A percentile compares a stretch with the other conserved stretches of the same genome.
Conservation (phyloP, 1,284 basidiomycete genomes). For the Ustilago bromivora region DNA sequence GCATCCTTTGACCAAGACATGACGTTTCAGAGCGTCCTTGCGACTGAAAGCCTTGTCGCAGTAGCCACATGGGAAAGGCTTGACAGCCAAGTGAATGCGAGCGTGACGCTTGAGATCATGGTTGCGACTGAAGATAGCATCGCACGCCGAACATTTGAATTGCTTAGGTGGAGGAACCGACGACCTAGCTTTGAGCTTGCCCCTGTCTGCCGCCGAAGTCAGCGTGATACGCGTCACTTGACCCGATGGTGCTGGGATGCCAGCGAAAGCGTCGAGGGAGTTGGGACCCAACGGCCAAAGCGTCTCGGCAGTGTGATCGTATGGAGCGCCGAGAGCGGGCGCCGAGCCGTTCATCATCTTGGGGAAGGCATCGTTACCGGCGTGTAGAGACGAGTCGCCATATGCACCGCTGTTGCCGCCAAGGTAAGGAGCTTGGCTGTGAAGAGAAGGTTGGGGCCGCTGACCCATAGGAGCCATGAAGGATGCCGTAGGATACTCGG, state of each 20-base stretch:
- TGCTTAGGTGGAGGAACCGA: slow-evolving; percentile 45
- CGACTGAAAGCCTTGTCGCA: slow-evolving; percentile 64
- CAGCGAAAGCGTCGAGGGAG: slow-evolving; percentile 48
- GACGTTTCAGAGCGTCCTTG: slow-evolving; percentile 63
- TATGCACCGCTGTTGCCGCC: slow-evolving; percentile 25
- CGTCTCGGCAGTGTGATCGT: slow-evolving; percentile 38
- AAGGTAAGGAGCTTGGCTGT: slow-evolving; percentile 20
- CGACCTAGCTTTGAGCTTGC: slow-evolving; percentile 31
- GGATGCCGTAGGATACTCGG: slow-evolving; percentile 43
- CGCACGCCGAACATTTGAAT: slow-evolving; percentile 62
- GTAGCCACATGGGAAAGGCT: slow-evolving; percentile 59
- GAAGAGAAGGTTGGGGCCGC: slow-evolving; percentile 15
- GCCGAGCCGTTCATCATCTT: slow-evolving; percentile 24
- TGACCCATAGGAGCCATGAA: slow-evolving; percentile 31
- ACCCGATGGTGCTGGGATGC: slow-evolving; percentile 30
- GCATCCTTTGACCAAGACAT: slow-evolving; percentile 59
- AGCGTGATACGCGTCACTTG: slow-evolving; percentile 35
- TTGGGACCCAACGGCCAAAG: slow-evolving; percentile 41
- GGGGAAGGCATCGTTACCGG: slow-evolving; percentile 22
- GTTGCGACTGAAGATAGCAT: slow-evolving; percentile 63
- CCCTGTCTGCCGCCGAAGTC: slow-evolving; percentile 33
- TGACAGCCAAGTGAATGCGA: slow-evolving; percentile 65
- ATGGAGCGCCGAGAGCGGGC: slow-evolving; percentile 12
- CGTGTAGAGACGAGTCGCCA: slow-evolving; percentile 24
- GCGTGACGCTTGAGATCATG: slow-evolving; percentile 66